A percentile compares a stretch with the other conserved stretches of the same genome.
Evolutionary conservation across 2,329 filamentous ascomycete species (phyloP).

Genomic region (Beauveria australis): DNA sequence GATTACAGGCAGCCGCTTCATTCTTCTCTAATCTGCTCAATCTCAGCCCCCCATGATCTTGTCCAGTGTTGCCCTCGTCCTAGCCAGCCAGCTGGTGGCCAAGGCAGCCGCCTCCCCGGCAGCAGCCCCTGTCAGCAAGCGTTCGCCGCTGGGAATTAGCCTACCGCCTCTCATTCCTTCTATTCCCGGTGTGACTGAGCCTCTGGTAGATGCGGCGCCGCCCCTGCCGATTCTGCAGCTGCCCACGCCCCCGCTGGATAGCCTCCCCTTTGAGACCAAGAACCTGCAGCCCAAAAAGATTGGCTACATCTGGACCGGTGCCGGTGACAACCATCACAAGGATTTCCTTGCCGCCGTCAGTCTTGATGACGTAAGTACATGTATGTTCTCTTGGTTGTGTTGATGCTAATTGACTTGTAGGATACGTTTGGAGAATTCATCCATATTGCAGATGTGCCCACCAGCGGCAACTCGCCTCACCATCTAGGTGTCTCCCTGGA

Average conservation of each 20-base stretch:
- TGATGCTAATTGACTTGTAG: slow-evolving; percentile 18
- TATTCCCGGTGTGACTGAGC: slow-evolving; percentile 52
- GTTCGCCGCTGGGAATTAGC: slow-evolving; percentile 26
- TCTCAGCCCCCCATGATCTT: slow-evolving; percentile 3
- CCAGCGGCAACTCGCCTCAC: slow-evolving; percentile 52
- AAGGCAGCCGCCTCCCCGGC: not conserved
- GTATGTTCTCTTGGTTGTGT: not conserved
- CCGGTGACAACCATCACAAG: slow-evolving; percentile 51
- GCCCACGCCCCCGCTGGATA: slow-evolving; percentile 49
- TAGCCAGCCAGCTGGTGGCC: slow-evolving; percentile 7
- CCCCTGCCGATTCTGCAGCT: slow-evolving; percentile 51
- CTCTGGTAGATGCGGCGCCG: slow-evolving; percentile 39
- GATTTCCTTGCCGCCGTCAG: slow-evolving; percentile 51
- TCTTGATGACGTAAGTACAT: slow-evolving; percentile 42
- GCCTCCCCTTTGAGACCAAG: slow-evolving; percentile 42
- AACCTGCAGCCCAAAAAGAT: slow-evolving; percentile 57
- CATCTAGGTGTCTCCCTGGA: slow-evolving; percentile 47
- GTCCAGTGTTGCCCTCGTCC: not conserved
- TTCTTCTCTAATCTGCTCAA: slow-evolving; percentile 2
- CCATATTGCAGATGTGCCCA: slow-evolving; percentile 48
- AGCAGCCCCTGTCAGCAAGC: not conserved
- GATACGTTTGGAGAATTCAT: slow-evolving; percentile 55
- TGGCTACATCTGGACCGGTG: slow-evolving; percentile 55
- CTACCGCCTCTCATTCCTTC: slow-evolving; percentile 49
- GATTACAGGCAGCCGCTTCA: not conserved